phyloP scores from a whole-genome alignment of 371 early-diverging fungal genomes.

The Mucor piriformis region DNA sequence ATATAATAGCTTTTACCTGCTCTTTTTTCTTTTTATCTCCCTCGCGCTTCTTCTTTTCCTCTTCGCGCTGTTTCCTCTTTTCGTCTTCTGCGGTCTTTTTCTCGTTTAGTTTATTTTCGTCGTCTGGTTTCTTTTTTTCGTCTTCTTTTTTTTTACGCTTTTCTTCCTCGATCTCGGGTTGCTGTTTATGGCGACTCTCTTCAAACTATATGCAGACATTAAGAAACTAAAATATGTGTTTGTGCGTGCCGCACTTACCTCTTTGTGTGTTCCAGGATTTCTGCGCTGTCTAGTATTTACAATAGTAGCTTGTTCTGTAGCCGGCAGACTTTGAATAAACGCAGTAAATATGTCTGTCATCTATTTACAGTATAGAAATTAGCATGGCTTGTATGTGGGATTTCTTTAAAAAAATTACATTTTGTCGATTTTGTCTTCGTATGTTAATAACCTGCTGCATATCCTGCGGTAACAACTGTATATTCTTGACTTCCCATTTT shows the following conservation, averaged over 20 bases:
- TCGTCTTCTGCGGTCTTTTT: conserved; percentile 12
- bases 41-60: conserved; percentile 32
- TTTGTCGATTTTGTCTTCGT: conserved; percentile 31
- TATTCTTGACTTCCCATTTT: conserved; percentile 64
- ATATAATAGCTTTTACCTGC: conserved; percentile 25
- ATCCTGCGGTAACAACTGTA: conserved; percentile 39
- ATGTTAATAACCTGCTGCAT: conserved; percentile 23
- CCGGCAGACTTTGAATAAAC: conserved; percentile 9
- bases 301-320: conserved; percentile 1
- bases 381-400: neutral
- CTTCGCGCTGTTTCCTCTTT: conserved; percentile 19
- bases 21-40: conserved; percentile 42
- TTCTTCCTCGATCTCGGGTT: conserved; percentile 16
- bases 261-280: neutral
- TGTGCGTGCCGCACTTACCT: neutral
- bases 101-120: conserved; percentile 19
- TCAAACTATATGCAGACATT: neutral
- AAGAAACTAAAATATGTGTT: neutral
- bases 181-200: conserved; percentile 2
- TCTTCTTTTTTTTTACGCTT: conserved; percentile 9
- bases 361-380: conserved; percentile 5
- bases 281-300: conserved; percentile 22
- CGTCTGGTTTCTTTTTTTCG: conserved; percentile 5
- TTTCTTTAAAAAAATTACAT: neutral
- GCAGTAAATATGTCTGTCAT: conserved; percentile 23